Conservation (phyloP, 2,329 filamentous ascomycete species). For the Aspergillus eucalypticola region DNA sequence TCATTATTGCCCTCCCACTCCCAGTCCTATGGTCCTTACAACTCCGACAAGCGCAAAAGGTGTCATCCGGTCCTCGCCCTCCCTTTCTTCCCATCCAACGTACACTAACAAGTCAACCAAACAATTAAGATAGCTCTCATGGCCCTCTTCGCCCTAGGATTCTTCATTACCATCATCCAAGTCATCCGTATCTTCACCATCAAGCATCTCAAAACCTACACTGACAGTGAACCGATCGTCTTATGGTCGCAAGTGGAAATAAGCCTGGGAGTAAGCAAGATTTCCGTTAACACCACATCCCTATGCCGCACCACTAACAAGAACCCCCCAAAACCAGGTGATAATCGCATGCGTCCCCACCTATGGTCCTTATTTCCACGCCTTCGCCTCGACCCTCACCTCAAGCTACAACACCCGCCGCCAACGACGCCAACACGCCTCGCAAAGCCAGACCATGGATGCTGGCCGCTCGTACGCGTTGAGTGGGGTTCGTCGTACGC, state of each 20-base stretch:
- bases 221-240: conserved; percentile 47
- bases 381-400: conserved; percentile 21
- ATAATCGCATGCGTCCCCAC: conserved; percentile 47
- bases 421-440: conserved; percentile 2
- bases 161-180: conserved; percentile 55
- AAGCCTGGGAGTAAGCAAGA: conserved; percentile 40
- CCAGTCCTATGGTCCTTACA: conserved; percentile 26
- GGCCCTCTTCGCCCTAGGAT: conserved; percentile 51
- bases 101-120: not conserved
- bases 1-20: conserved; percentile 28
- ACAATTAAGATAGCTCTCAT: conserved; percentile 42
- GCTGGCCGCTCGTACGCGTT: not conserved
- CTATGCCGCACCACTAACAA: not conserved
- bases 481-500: not conserved
- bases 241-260: conserved; percentile 52
- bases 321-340: conserved; percentile 22
- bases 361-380: conserved; percentile 44
- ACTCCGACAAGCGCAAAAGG: conserved; percentile 21
- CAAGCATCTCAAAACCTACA: conserved; percentile 45
- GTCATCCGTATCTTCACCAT: conserved; percentile 55
- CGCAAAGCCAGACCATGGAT: not conserved
- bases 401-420: conserved; percentile 16
- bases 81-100: not conserved
- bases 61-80: not conserved
- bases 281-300: not conserved